Evolutionary conservation across 2,329 filamentous ascomycete genomes (phyloP).

Genomic region (Sclerotinia subarctica): DNA sequence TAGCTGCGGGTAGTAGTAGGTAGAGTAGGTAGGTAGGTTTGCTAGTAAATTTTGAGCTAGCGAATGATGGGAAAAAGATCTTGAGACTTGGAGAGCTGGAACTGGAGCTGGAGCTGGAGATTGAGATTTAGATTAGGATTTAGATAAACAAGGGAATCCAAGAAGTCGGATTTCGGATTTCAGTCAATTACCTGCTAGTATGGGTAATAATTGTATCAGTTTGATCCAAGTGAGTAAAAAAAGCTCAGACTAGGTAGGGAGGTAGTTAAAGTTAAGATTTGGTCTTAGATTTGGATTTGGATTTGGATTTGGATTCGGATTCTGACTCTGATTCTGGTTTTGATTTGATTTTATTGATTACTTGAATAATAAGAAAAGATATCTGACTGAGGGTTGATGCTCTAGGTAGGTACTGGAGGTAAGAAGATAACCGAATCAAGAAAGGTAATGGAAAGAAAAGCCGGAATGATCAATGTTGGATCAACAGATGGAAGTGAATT

Average conservation of each 20-base stretch:
- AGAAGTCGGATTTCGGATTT: not conserved
- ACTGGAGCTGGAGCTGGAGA: too few species aligned
- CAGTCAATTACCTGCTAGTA: not conserved
- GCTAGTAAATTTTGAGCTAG: not conserved
- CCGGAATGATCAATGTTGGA: not conserved
- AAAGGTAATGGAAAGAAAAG: not conserved
- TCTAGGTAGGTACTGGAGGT: not conserved
- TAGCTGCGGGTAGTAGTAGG: not conserved
- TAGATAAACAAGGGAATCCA: not conserved
- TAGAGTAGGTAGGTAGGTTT: not conserved
- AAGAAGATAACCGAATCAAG: not conserved
- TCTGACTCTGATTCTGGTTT: not conserved
- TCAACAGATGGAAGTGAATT: constrained; percentile 1
- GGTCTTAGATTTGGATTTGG: not conserved
- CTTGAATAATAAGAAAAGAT: not conserved
- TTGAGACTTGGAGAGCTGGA: too few species aligned
- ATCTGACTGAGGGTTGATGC: too few species aligned
- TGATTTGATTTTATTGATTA: not conserved
- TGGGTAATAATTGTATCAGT: not conserved
- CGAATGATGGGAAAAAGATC: too few species aligned
- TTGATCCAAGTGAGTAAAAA: not conserved
- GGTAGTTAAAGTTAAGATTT: not conserved
- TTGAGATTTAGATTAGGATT: too few species aligned
- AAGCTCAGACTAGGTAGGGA: not conserved
- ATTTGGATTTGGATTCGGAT: not conserved